Percentiles rank a stretch among this genome's conserved stretches.
These are phyloP conservation scores for Ustilago sp. DNA, from an alignment of 1,284 basidiomycete species.

Conservation along the genomic window DNA sequence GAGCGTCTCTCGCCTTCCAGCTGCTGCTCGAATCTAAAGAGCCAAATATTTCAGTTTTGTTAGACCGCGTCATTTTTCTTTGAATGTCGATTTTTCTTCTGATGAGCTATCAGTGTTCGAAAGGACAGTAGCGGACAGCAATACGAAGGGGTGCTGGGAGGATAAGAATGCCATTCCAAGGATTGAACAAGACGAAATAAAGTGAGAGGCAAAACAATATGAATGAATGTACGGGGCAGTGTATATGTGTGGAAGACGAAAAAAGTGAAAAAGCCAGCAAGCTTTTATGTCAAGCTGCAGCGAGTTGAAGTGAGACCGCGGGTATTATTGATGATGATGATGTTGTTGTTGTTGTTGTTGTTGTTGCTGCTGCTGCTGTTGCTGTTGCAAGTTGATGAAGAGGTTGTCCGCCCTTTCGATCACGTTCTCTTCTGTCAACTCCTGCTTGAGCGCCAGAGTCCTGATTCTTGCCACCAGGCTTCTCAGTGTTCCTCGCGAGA, in stretches of 20 bases:
- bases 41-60: background rate
- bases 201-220: background rate
- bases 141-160: background rate
- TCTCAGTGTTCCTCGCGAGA: conserved; percentile 52
- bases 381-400: conserved; percentile 43
- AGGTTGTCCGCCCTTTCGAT: conserved; percentile 56
- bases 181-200: conserved; percentile 6
- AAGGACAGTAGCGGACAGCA: background rate
- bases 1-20: conserved; percentile 44
- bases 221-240: conserved; percentile 18
- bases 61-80: background rate
- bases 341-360: conserved; percentile 23
- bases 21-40: conserved; percentile 15
- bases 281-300: background rate
- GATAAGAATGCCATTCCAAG: conserved; percentile 13
- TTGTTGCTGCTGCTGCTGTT: conserved; percentile 26
- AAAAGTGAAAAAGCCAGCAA: conserved; percentile 2
- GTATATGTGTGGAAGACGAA: conserved; percentile 12
- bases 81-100: background rate
- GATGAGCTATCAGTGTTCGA: no score
- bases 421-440: conserved; percentile 61
- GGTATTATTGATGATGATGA: conserved; percentile 17
- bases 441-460: conserved; percentile 50
- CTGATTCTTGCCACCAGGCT: conserved; percentile 57
- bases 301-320: background rate